Percentiles rank a stretch among this genome's conserved stretches.
These are phyloP conservation scores for Aspergillus panamensis DNA, from an alignment of 495 filamentous ascomycete genomes.

Conservation along the genomic window DNA sequence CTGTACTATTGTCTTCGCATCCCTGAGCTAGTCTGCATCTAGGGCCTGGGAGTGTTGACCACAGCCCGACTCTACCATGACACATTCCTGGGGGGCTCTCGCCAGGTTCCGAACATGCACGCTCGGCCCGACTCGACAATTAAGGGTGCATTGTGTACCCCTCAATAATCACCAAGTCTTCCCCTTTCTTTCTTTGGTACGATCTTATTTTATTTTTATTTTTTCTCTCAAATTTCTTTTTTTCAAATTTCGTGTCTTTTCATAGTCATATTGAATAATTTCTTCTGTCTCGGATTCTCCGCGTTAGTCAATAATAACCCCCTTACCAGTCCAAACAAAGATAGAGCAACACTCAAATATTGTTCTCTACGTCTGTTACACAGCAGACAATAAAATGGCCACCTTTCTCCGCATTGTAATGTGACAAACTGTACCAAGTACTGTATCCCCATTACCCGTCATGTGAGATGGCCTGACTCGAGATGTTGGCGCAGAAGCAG, in stretches of 20 bases:
- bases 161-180: neutral
- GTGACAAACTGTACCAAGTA: slow-evolving; percentile 15
- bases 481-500: neutral
- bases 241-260: slow-evolving; percentile 3
- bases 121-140: neutral
- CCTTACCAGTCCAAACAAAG: neutral
- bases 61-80: neutral
- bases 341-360: slow-evolving; percentile 3
- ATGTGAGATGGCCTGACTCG: neutral
- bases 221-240: slow-evolving; percentile 5
- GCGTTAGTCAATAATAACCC: no score
- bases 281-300: no score
- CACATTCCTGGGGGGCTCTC: slow-evolving; percentile 3
- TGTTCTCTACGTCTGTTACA: slow-evolving; percentile 5
- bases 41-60: neutral
- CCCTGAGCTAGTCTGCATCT: neutral
- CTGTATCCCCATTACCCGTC: slow-evolving; percentile 7
- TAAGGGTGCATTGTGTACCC: neutral
- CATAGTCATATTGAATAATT: neutral
- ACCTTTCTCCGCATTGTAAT: slow-evolving; percentile 11
- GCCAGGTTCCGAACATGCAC: neutral
- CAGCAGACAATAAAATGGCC: slow-evolving; percentile 7
- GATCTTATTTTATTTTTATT: no score
- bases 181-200: neutral
- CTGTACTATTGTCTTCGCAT: neutral